A percentile compares a stretch with the other conserved stretches of the same genome.
Evolutionary conservation across 192 early-diverging fungal species (phyloP).

Genomic region (Coemansia reversa): DNA sequence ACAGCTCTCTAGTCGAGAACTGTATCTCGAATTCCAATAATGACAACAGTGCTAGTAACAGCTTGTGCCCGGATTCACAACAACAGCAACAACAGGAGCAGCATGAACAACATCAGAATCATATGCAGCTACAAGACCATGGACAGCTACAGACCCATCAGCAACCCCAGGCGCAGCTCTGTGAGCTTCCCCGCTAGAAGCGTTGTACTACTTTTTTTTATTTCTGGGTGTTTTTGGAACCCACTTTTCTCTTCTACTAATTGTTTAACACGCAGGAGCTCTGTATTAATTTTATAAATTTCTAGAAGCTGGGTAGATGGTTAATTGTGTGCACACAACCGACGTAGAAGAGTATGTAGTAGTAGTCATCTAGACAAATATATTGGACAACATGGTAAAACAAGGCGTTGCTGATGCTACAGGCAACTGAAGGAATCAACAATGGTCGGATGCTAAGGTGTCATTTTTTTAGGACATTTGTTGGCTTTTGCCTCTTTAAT

Average conservation of each 20-base stretch:
- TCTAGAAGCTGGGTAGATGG: not conserved
- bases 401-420: not conserved
- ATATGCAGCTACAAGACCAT: slow-evolving; percentile 26
- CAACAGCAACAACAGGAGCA: slow-evolving; percentile 25
- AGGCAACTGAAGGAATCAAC: not conserved
- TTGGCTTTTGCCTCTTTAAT: not conserved
- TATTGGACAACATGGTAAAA: not conserved
- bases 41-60: slow-evolving; percentile 18
- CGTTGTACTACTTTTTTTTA: not conserved
- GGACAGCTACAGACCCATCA: slow-evolving; percentile 35
- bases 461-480: not conserved
- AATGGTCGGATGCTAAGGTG: not conserved
- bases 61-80: slow-evolving; percentile 31
- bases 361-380: not conserved
- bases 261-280: not conserved
- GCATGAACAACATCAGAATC: slow-evolving; percentile 19
- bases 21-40: slow-evolving; percentile 14
- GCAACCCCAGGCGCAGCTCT: slow-evolving; percentile 51
- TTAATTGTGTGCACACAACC: not conserved
- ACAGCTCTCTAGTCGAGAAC: slow-evolving; percentile 15
- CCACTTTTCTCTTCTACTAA: slow-evolving; percentile 11
- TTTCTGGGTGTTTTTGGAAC: slow-evolving; percentile 17
- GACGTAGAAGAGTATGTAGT: not conserved
- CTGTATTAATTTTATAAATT: not conserved
- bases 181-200: slow-evolving; percentile 44